Evolutionary conservation across 768 basidiomycete species (phyloP), one percentile per base, ranked within the genome.

Genomic region (Clavaria fumosa): DNA sequence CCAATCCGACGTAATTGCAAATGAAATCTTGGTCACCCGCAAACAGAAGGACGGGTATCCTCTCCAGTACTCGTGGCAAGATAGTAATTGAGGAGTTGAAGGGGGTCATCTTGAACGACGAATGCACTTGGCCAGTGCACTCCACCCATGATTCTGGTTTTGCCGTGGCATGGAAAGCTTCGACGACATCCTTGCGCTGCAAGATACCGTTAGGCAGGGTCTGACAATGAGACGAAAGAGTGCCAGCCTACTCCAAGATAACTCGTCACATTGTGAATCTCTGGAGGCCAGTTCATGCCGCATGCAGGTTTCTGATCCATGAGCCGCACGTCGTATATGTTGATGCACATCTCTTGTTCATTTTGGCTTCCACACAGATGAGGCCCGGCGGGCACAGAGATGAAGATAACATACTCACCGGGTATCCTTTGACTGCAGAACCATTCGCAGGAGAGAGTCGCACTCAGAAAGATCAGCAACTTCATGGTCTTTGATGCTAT

Each of bases 261-360:
- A 1, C 61, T 57, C 12, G 76, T 79, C 6, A 97, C 62, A 33
- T 75, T 70, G 3, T 65, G 55, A 34, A 97, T 73, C 49, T 90
- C 86, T 23, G 78, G 77, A 5, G 91, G 93, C 93, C 91, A 99
- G 58, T 90, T 93, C 88, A 93, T 84, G 2, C 93, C 95, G 55
- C 95, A 99, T 1, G 74, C 79, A 12, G 95, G 95, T 23, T 53
- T 60, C 9, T 69, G 68, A 52, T 99, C 95, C 38, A 83, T 76
- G n/a, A 81, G 60, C 18, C 95, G 81, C 10, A 96, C 72, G 51
- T 99, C 95, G 47, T 99, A 99, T 26, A 96, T 74, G 53, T 99
- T 99, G 43, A 91, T 61, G 53, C 95, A 99, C 59, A 75, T 77
- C 19, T 67, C 58, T 44, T 66, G 60, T 7, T 75, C 83, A 36